Evolutionary conservation across 768 basidiomycete genomes (phyloP).

Genomic region (Lentinus tigrinus): DNA sequence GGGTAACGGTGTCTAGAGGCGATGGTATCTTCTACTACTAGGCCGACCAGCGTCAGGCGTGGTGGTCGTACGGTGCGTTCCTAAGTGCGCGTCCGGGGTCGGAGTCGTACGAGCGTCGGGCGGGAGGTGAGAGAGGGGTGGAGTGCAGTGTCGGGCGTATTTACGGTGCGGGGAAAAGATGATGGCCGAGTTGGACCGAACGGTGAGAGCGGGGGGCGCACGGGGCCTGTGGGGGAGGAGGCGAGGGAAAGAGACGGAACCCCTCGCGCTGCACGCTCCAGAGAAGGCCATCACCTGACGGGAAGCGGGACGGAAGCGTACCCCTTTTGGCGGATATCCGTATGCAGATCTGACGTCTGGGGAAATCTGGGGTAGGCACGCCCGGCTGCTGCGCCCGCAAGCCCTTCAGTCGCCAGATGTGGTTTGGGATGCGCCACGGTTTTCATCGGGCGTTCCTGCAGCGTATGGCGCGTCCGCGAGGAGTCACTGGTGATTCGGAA

Average conservation of each 20-base stretch:
- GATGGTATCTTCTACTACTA: constrained; percentile 15
- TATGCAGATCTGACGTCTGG: too few relatives aligned
- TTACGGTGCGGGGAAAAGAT: neutral
- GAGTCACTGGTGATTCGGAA: too few relatives aligned
- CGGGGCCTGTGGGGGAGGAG: constrained; percentile 5
- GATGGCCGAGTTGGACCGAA: constrained; percentile 12
- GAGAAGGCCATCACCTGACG: neutral
- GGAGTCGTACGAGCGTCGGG: constrained; percentile 6
- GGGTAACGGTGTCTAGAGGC: neutral
- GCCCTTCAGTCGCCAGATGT: neutral
- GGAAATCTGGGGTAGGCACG: too few relatives aligned
- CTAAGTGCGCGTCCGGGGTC: neutral
- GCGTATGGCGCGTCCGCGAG: too few relatives aligned
- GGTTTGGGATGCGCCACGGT: too few relatives aligned
- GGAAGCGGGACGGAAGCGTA: neutral
- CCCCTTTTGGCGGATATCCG: neutral
- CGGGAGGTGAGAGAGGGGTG: neutral
- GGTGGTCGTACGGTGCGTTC: neutral
- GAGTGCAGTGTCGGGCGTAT: constrained; percentile 11
- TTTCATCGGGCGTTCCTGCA: too few relatives aligned
- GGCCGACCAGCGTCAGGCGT: neutral
- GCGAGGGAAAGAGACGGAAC: constrained; percentile 1
- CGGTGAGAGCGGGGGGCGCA: constrained; percentile 12
- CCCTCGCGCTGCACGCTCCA: neutral
- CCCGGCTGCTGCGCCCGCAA: too few relatives aligned